phyloP scores from a whole-genome alignment of 441 rosid species.

The Viola pubescens region DNA sequence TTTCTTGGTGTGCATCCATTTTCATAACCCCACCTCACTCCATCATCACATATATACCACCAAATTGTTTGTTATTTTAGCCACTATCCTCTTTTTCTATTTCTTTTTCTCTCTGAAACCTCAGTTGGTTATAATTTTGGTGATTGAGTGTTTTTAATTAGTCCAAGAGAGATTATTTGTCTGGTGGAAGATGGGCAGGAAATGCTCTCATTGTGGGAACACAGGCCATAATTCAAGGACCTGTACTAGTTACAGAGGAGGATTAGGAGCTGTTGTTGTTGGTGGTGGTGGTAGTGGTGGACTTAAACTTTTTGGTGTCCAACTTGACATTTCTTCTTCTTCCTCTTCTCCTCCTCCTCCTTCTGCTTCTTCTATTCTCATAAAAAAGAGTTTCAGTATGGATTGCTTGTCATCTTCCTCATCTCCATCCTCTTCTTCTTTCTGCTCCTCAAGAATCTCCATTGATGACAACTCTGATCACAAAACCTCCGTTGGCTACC shows the following conservation, averaged over 20 bases:
- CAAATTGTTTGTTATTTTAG: constrained; percentile 21
- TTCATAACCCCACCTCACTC: constrained; percentile 35
- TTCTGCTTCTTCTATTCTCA: constrained; percentile 21
- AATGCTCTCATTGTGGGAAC: constrained; percentile 85
- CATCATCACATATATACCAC: constrained; percentile 35
- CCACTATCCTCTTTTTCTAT: constrained; percentile 11
- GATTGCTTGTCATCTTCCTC: constrained; percentile 47
- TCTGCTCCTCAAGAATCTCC: constrained; percentile 32
- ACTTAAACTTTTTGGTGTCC: constrained; percentile 73
- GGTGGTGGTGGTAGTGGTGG: constrained; percentile 14
- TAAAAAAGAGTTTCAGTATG: constrained; percentile 75
- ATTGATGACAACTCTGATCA: constrained; percentile 23
- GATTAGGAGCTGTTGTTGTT: constrained; percentile 8
- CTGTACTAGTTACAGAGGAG: constrained; percentile 37
- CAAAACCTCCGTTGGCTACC: constrained; percentile 38
- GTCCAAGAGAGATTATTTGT: constrained; percentile 19
- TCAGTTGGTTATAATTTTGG: constrained; percentile 6
- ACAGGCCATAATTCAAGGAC: constrained; percentile 84
- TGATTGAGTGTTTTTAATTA: constrained; percentile 1
- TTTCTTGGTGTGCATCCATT: constrained; percentile 47
- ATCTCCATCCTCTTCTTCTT: constrained; percentile 29
- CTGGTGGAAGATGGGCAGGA: constrained; percentile 62
- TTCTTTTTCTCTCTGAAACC: constrained; percentile 5
- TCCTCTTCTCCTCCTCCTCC: constrained; percentile 15
- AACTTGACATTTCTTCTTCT: constrained; percentile 41